Percentiles rank a stretch among this genome's conserved stretches.
Evolutionary conservation across 2,329 filamentous ascomycete genomes (phyloP).

Genomic region (Dryadomyces sulphureus): DNA sequence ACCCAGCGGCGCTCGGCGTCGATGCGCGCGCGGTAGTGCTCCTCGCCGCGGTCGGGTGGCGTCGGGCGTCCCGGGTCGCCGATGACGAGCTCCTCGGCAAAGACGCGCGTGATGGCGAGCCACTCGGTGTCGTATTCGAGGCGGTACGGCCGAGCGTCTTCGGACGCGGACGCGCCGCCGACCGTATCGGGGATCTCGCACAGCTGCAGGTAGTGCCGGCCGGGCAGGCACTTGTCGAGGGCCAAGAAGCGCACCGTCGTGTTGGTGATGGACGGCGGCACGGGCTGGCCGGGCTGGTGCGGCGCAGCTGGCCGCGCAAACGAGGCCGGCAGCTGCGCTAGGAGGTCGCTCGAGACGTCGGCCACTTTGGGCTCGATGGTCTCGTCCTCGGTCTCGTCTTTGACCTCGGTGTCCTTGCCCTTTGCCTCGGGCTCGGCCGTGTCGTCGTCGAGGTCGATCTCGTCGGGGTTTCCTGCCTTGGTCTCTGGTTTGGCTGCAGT

Average conservation of each 20-base stretch:
- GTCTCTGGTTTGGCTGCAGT: constrained; percentile 7
- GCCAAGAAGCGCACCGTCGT: constrained; percentile 71
- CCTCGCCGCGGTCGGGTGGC: constrained; percentile 51
- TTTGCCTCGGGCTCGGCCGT: constrained; percentile 15
- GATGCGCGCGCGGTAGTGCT: constrained; percentile 52
- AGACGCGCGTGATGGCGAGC: constrained; percentile 82
- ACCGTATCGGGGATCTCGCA: constrained; percentile 34
- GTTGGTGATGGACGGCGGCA: constrained; percentile 63
- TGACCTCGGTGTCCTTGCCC: not conserved
- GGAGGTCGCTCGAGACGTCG: constrained; percentile 46
- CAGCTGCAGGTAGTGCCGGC: constrained; percentile 71
- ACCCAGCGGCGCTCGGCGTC: constrained; percentile 65
- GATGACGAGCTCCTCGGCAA: constrained; percentile 49
- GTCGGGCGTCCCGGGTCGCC: constrained; percentile 38
- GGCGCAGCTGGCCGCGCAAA: constrained; percentile 35
- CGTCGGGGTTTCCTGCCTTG: constrained; percentile 40
- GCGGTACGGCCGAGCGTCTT: constrained; percentile 22
- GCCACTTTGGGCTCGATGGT: constrained; percentile 8
- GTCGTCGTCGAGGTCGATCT: constrained; percentile 55
- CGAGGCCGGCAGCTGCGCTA: constrained; percentile 61
- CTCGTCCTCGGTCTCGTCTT: too few relatives aligned
- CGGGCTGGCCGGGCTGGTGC: constrained; percentile 37
- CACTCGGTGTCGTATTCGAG: constrained; percentile 85
- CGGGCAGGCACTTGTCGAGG: constrained; percentile 77
- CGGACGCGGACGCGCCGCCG: too few relatives aligned